Conservation (phyloP, 352 stramenopile species). For the Pythium chondricola region DNA sequence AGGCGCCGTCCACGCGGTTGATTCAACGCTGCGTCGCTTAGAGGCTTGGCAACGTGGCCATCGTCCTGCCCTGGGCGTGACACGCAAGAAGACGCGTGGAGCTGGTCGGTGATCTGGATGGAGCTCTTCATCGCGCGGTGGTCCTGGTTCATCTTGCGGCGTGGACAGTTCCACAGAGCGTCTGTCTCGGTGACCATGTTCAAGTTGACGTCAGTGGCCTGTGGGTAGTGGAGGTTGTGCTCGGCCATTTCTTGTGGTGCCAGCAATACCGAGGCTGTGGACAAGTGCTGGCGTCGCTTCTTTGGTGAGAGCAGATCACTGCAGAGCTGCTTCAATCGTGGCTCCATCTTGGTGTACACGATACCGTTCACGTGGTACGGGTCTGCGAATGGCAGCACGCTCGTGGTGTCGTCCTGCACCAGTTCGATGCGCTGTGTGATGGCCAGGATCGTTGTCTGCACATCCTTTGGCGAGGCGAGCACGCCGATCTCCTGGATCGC, state of each 20-base stretch:
- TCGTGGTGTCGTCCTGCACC: background rate
- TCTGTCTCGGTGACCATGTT: constrained; percentile 39
- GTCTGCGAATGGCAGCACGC: background rate
- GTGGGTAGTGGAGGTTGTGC: too few species aligned
- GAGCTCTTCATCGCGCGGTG: constrained; percentile 53
- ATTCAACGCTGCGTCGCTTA: background rate
- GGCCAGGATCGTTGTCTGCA: constrained; percentile 45
- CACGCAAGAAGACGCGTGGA: too few species aligned
- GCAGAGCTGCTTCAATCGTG: constrained; percentile 38
- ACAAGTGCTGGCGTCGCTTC: constrained; percentile 57
- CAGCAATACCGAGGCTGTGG: constrained; percentile 60
- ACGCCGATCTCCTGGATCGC: constrained; percentile 57
- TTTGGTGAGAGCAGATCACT: constrained; percentile 65
- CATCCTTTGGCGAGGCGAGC: constrained; percentile 44
- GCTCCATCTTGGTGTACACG: constrained; percentile 39
- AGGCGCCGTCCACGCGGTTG: constrained; percentile 17
- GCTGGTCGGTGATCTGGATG: constrained; percentile 46
- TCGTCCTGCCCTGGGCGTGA: background rate
- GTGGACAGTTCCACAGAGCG: constrained; percentile 57
- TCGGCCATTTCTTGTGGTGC: constrained; percentile 50
- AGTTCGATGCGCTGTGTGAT: constrained; percentile 26
- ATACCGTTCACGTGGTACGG: constrained; percentile 26
- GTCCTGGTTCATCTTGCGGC: constrained; percentile 50
- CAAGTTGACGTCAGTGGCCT: constrained; percentile 24
- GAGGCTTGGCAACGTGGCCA: background rate